phyloP scores from a whole-genome alignment of 192 early-diverging fungal genomes.

The Paraglomus brasilianum region DNA sequence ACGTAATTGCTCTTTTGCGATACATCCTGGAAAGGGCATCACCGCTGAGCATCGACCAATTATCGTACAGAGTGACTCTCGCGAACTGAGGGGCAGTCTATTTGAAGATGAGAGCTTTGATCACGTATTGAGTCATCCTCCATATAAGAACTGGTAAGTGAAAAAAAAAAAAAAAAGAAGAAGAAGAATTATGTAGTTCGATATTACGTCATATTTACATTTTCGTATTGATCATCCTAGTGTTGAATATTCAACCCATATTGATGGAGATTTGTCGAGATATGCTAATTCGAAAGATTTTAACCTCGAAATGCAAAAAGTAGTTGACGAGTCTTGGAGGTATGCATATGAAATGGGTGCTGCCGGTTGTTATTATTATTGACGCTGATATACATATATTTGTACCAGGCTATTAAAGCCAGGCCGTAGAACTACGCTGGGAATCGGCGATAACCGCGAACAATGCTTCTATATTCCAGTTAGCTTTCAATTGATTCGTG shows the following conservation, averaged over 20 bases:
- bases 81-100: slow-evolving; percentile 60
- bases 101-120: slow-evolving; percentile 78
- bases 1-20: slow-evolving; percentile 82
- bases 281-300: slow-evolving; percentile 78
- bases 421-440: slow-evolving; percentile 72
- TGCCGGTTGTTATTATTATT: slow-evolving; percentile 39
- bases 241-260: slow-evolving; percentile 79
- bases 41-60: slow-evolving; percentile 79
- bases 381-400: slow-evolving; percentile 52
- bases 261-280: slow-evolving; percentile 84
- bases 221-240: not conserved
- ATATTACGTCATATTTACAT: not conserved
- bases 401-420: slow-evolving; percentile 70
- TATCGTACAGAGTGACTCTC: slow-evolving; percentile 80
- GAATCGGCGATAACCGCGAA: slow-evolving; percentile 91
- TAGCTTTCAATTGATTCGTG: slow-evolving; percentile 76
- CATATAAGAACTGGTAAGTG: slow-evolving; percentile 83
- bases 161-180: not conserved
- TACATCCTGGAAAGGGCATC: slow-evolving; percentile 59
- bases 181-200: not conserved
- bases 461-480: slow-evolving; percentile 90
- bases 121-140: slow-evolving; percentile 89
- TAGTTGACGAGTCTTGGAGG: slow-evolving; percentile 70
- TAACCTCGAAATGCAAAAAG: slow-evolving; percentile 68
- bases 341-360: slow-evolving; percentile 23